Conservation (phyloP, 1,284 basidiomycete genomes). For the Fistulina hepatica region DNA sequence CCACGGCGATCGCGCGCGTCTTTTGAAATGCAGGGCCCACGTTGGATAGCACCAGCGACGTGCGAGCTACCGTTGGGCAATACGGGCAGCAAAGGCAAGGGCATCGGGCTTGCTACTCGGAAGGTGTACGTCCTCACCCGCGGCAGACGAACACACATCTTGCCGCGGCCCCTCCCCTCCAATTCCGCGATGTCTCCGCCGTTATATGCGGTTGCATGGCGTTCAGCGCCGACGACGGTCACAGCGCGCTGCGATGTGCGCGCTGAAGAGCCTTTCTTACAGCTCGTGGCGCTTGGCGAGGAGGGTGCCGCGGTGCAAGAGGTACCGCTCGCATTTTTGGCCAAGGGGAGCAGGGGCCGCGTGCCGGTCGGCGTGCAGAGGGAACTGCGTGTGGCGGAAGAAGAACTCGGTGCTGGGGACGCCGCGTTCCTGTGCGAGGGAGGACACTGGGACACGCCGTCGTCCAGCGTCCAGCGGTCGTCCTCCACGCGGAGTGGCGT, state of each 20-base stretch:
- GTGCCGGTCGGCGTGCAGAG: slow-evolving; percentile 51
- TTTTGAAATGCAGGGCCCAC: slow-evolving; percentile 33
- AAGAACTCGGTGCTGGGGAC: slow-evolving; percentile 52
- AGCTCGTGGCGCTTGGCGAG: slow-evolving; percentile 56
- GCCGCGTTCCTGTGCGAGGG: slow-evolving; percentile 52
- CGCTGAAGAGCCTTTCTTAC: slow-evolving; percentile 36
- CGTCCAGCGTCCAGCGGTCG: background rate
- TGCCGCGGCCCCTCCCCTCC: slow-evolving; percentile 56
- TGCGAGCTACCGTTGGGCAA: slow-evolving; percentile 41
- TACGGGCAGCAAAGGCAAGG: too few species aligned
- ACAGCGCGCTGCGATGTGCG: slow-evolving; percentile 35
- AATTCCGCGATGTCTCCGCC: slow-evolving; percentile 37
- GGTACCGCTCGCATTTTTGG: slow-evolving; percentile 30
- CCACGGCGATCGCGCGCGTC: slow-evolving; percentile 40
- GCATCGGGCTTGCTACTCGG: slow-evolving; percentile 19
- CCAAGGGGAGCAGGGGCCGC: slow-evolving; percentile 34
- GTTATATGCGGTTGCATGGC: slow-evolving; percentile 47
- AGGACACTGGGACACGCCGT: slow-evolving; percentile 58
- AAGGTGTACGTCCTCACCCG: slow-evolving; percentile 55
- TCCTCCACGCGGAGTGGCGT: slow-evolving; percentile 22
- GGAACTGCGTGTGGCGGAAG: slow-evolving; percentile 39
- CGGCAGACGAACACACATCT: slow-evolving; percentile 55
- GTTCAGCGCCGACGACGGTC: slow-evolving; percentile 43
- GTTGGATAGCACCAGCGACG: slow-evolving; percentile 45
- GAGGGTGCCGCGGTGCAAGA: slow-evolving; percentile 65